These are phyloP conservation scores for Fusarium sp. DNA, from an alignment of 2,329 filamentous ascomycete species.

Conservation along the genomic window DNA sequence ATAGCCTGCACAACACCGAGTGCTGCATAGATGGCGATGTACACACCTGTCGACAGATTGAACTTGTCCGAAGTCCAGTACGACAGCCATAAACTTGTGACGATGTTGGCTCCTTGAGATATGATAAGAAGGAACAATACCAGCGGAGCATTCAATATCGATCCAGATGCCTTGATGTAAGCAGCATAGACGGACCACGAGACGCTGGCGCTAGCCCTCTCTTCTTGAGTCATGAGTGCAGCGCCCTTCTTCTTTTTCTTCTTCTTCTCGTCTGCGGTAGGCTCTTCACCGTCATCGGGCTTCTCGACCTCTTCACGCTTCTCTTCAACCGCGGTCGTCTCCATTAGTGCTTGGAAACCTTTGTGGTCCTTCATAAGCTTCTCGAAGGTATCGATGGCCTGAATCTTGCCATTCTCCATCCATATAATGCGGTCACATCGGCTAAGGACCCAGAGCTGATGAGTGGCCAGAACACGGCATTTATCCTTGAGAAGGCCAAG, in stretches of 20 bases:
- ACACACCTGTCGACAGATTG: conserved; percentile 72
- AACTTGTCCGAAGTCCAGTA: conserved; percentile 92
- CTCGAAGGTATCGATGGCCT: conserved; percentile 88
- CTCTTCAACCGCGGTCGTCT: conserved; percentile 81
- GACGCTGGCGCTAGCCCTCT: conserved; percentile 79
- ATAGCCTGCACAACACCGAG: conserved; percentile 78
- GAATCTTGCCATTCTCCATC: conserved; percentile 88
- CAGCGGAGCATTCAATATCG: conserved; percentile 75
- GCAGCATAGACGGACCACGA: conserved; percentile 82
- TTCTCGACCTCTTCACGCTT: conserved; percentile 65
- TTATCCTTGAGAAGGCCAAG: conserved; percentile 89
- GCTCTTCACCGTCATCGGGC: conserved; percentile 58
- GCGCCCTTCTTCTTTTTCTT: conserved; percentile 68
- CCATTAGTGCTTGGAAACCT: conserved; percentile 87
- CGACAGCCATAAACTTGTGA: conserved; percentile 90
- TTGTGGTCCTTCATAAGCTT: conserved; percentile 84
- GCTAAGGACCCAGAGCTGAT: conserved; percentile 92
- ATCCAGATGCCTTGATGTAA: conserved; percentile 81
- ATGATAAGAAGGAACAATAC: conserved; percentile 72
- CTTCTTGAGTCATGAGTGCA: conserved; percentile 78
- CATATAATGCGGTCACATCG: conserved; percentile 93
- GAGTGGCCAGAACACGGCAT: conserved; percentile 90
- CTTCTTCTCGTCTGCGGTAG: conserved; percentile 56
- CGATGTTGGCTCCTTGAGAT: conserved; percentile 86
- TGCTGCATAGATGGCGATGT: conserved; percentile 78